These are phyloP conservation scores for Meyerozyma sp. DNA, from an alignment of 1,139 yeast genomes.

Conservation along the genomic window DNA sequence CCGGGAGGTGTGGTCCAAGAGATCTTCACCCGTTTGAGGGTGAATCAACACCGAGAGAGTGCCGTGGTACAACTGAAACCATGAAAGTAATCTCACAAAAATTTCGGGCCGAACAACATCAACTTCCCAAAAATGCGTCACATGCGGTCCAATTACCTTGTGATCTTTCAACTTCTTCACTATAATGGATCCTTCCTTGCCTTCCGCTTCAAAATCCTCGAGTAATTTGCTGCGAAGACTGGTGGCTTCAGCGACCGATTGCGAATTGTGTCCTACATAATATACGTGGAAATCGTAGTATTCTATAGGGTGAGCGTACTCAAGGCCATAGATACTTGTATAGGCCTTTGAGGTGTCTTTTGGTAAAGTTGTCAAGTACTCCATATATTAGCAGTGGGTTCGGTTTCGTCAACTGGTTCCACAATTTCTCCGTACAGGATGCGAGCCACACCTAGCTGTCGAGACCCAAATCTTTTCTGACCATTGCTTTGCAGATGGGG, in stretches of 20 bases:
- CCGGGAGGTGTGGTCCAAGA: conserved; percentile 21
- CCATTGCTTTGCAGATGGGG: conserved; percentile 36
- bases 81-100: conserved; percentile 21
- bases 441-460: background rate
- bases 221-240: conserved; percentile 17
- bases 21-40: conserved; percentile 28
- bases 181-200: conserved; percentile 23
- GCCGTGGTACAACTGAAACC: conserved; percentile 30
- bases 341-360: conserved; percentile 17
- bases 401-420: background rate
- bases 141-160: conserved; percentile 26
- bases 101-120: conserved; percentile 28
- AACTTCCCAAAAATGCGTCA: conserved; percentile 30
- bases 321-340: conserved; percentile 17
- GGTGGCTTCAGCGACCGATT: conserved; percentile 18
- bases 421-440: background rate
- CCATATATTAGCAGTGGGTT: conserved; percentile 13
- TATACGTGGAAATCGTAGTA: conserved; percentile 34
- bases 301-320: conserved; percentile 21
- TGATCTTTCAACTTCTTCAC: conserved; percentile 25
- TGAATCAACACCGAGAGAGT: conserved; percentile 25
- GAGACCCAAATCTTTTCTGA: conserved; percentile 26
- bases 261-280: conserved; percentile 18
- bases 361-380: conserved; percentile 22
- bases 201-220: conserved; percentile 19